Evolutionary conservation across 768 basidiomycete genomes (phyloP).

Genomic region (Udeniomyces megalosporus): DNA sequence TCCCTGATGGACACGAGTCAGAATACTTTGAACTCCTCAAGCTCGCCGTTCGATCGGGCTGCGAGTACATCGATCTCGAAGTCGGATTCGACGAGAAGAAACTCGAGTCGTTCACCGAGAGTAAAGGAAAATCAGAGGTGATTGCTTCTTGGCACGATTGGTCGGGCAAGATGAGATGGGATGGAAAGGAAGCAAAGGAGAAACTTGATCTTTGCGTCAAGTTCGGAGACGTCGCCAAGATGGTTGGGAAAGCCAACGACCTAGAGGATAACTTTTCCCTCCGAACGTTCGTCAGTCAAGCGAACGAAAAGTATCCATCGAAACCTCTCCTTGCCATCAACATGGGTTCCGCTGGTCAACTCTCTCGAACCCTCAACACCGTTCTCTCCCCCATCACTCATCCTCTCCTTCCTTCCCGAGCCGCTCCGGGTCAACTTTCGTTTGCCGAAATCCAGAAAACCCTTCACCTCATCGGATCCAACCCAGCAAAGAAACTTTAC

Average conservation of each 20-base stretch:
- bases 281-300: slow-evolving; percentile 48
- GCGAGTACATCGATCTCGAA: slow-evolving; percentile 89
- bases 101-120: slow-evolving; percentile 43
- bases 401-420: slow-evolving; percentile 61
- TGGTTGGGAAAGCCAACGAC: slow-evolving; percentile 65
- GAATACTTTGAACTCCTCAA: slow-evolving; percentile 59
- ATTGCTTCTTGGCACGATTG: slow-evolving; percentile 94
- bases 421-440: slow-evolving; percentile 86
- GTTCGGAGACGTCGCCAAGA: slow-evolving; percentile 78
- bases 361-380: slow-evolving; percentile 72
- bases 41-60: slow-evolving; percentile 62
- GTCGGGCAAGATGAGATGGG: slow-evolving; percentile 72
- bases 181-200: slow-evolving; percentile 41
- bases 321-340: slow-evolving; percentile 91
- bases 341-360: slow-evolving; percentile 72
- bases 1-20: slow-evolving; percentile 59
- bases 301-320: slow-evolving; percentile 30
- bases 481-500: slow-evolving; percentile 59
- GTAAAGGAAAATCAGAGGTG: slow-evolving; percentile 58
- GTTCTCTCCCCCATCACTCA: slow-evolving; percentile 85
- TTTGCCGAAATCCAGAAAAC: slow-evolving; percentile 72
- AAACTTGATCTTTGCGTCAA: slow-evolving; percentile 50
- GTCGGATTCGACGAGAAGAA: slow-evolving; percentile 50
- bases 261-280: slow-evolving; percentile 66
- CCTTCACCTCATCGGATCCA: slow-evolving; percentile 60